Conservation (phyloP, 2,329 filamentous ascomycete species). For the Lomentospora prolificans region DNA sequence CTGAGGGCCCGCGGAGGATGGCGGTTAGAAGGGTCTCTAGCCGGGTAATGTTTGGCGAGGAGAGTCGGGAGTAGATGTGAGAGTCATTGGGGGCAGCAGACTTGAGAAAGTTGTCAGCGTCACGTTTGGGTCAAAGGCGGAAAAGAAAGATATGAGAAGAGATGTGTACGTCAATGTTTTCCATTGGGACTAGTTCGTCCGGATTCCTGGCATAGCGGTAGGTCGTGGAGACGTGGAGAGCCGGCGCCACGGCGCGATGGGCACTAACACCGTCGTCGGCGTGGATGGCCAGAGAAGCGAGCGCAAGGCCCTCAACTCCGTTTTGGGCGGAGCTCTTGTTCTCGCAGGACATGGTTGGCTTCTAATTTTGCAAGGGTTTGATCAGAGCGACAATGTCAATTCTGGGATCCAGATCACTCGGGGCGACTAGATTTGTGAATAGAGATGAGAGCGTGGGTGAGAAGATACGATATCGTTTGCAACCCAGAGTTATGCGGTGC, state of each 20-base stretch:
- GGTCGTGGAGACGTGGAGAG: constrained; percentile 84
- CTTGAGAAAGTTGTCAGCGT: constrained; percentile 21
- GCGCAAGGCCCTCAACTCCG: constrained; percentile 18
- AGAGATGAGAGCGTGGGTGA: no score
- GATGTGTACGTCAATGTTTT: constrained; percentile 44
- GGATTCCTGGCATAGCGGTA: constrained; percentile 73
- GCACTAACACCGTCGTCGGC: constrained; percentile 69
- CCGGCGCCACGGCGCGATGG: constrained; percentile 72
- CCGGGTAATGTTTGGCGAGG: constrained; percentile 70
- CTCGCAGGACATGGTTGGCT: no score
- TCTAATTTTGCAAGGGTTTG: no score
- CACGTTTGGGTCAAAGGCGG: not conserved
- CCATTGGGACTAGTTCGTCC: constrained; percentile 39
- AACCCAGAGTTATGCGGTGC: no score
- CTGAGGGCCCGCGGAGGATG: constrained; percentile 56
- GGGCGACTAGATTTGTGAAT: no score
- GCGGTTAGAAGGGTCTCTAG: constrained; percentile 73
- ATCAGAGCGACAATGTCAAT: no score
- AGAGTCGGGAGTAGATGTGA: constrained; percentile 77
- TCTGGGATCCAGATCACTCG: no score
- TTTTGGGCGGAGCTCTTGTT: not conserved
- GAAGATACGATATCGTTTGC: no score
- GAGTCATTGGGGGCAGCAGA: constrained; percentile 43
- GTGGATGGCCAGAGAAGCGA: constrained; percentile 68
- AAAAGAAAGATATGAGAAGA: not conserved